phyloP scores from a whole-genome alignment of 139 green algal genomes.

The Micractinium sp. region DNA sequence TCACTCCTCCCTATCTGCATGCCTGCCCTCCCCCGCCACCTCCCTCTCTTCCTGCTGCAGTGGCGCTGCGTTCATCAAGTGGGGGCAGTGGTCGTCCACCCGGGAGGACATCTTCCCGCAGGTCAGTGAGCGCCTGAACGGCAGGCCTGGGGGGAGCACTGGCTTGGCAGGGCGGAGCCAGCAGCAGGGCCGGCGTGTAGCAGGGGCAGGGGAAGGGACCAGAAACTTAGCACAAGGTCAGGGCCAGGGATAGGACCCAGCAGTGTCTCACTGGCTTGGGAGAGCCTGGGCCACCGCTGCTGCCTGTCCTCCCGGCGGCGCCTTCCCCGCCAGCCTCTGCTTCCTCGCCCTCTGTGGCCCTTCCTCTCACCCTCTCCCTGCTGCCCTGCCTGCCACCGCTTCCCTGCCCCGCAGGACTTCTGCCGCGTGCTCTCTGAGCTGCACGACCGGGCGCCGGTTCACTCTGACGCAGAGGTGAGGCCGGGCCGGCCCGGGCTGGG shows the following conservation, averaged over 20 bases:
- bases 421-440: slow-evolving; percentile 66
- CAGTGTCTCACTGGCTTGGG: too few relatives aligned
- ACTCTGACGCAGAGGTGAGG: slow-evolving; percentile 55
- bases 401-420: slow-evolving; percentile 40
- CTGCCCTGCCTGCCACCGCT: not conserved
- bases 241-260: not conserved
- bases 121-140: not conserved
- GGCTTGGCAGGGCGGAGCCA: too few relatives aligned
- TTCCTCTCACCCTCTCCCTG: not conserved
- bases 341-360: not conserved
- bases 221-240: slow-evolving; percentile 29
- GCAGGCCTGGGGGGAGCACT: too few relatives aligned
- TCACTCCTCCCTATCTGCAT: not conserved
- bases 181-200: too few relatives aligned
- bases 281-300: too few relatives aligned
- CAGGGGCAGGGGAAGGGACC: too few relatives aligned
- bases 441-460: slow-evolving; percentile 80
- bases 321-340: too few relatives aligned
- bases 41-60: slow-evolving; percentile 15
- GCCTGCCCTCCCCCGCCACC: too few relatives aligned
- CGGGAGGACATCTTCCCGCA: slow-evolving; percentile 80
- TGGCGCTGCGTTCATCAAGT: slow-evolving; percentile 87
- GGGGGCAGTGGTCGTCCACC: slow-evolving; percentile 84
- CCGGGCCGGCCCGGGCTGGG: not conserved
- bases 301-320: too few relatives aligned